Percentiles rank a stretch among this genome's conserved stretches.
Evolutionary conservation across 169 alveolate genomes (phyloP).

Genomic region (Plasmodium coatneyi): DNA sequence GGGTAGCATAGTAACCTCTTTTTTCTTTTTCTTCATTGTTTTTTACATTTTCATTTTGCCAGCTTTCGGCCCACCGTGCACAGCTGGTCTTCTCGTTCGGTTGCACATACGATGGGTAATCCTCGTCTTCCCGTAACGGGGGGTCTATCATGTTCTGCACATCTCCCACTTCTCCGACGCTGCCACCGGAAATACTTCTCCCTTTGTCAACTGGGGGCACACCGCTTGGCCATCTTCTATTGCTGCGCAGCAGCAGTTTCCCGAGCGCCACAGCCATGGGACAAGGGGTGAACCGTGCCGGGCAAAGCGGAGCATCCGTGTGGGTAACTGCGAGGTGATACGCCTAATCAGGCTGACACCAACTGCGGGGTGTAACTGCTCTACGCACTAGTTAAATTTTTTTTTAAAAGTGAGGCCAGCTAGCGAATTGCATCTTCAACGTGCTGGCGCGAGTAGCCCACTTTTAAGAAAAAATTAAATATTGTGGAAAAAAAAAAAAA

Average conservation of each 20-base stretch:
- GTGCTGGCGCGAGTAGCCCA: too few species aligned
- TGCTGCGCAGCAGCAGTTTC: not conserved
- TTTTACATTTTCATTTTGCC: not conserved
- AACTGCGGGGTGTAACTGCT: not conserved
- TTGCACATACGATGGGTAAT: slow-evolving; percentile 56
- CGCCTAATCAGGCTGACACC: not conserved
- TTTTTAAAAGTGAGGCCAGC: not conserved
- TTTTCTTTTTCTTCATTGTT: not conserved
- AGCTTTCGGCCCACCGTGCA: slow-evolving; percentile 27
- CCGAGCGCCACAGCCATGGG: slow-evolving; percentile 9
- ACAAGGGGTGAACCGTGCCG: not conserved
- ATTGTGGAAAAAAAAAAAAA: not conserved
- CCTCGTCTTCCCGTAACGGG: slow-evolving; percentile 30
- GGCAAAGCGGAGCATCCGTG: not conserved
- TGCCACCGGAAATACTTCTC: not conserved
- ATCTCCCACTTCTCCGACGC: not conserved
- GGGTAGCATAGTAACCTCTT: not conserved
- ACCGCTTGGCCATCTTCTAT: not conserved
- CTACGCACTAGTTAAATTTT: not conserved
- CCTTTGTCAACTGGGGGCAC: not conserved
- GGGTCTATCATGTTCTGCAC: slow-evolving; percentile 17
- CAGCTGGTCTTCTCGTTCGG: slow-evolving; percentile 22
- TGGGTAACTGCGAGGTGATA: not conserved
- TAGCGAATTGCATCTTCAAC: too few species aligned
- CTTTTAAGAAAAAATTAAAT: not conserved